These are phyloP conservation scores for Biscogniauxia mediterranea DNA, from an alignment of 2,329 filamentous ascomycete genomes.

Conservation along the genomic window DNA sequence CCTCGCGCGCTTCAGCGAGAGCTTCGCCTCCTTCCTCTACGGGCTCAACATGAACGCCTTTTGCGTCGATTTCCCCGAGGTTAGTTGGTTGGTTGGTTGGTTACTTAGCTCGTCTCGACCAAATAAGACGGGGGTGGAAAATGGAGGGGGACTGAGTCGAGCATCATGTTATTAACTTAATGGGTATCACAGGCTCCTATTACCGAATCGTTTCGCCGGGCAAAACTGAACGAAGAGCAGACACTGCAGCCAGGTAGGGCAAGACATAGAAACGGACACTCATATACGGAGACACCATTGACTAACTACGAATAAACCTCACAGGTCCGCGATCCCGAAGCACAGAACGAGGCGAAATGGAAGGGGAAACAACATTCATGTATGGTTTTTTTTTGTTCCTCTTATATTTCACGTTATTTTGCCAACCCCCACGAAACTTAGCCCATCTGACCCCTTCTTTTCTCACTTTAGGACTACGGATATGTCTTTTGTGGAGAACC, in stretches of 20 bases:
- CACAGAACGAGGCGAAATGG: conserved; percentile 37
- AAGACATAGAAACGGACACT: neutral
- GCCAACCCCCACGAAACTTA: conserved; percentile 16
- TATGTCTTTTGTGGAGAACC: conserved; percentile 87
- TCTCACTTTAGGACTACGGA: conserved; percentile 72
- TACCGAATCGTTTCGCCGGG: conserved; percentile 74
- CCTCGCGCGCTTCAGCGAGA: conserved; percentile 88
- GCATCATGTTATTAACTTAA: neutral
- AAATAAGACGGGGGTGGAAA: no score
- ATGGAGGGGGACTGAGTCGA: neutral
- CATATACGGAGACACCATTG: conserved; percentile 2
- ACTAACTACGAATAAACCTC: neutral
- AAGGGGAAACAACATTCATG: conserved; percentile 83
- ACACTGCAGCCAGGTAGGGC: conserved; percentile 24
- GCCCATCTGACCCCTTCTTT: conserved; percentile 17
- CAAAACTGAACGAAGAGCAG: conserved; percentile 56
- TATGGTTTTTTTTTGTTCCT: conserved; percentile 44
- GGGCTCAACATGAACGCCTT: conserved; percentile 99
- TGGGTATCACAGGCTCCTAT: conserved; percentile 65
- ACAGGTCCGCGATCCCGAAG: conserved; percentile 26
- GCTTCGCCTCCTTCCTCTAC: conserved; percentile 92
- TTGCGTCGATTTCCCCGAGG: conserved; percentile 96
- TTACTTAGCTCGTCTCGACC: no score
- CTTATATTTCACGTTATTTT: conserved; percentile 12
- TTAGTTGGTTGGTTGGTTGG: conserved; percentile 36